These are phyloP conservation scores for Penicillium psychrosexuale DNA, from an alignment of 2,329 filamentous ascomycete species.

Conservation along the genomic window DNA sequence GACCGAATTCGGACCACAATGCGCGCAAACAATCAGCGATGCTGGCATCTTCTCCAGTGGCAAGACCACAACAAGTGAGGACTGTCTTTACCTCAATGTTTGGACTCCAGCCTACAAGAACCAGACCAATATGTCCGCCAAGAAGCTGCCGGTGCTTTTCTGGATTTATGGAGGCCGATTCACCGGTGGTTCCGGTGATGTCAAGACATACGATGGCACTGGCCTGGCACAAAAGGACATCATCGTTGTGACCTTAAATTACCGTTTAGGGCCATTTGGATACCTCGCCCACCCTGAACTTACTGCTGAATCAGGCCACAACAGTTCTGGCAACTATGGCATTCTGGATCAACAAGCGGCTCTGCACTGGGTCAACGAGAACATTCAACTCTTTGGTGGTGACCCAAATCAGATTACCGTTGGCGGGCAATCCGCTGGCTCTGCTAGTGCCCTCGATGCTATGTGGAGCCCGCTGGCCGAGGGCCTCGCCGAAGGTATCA, in stretches of 20 bases:
- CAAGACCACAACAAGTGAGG: conserved; percentile 29
- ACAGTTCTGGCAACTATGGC: conserved; percentile 34
- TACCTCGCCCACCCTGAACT: conserved; percentile 21
- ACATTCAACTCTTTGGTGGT: conserved; percentile 34
- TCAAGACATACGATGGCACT: conserved; percentile 15
- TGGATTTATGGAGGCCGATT: conserved; percentile 15
- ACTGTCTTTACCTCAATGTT: conserved; percentile 37
- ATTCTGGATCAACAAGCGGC: conserved; percentile 30
- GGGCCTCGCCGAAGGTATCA: conserved; percentile 11
- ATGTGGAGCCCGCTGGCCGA: conserved; percentile 10
- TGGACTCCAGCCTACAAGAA: conserved; percentile 27
- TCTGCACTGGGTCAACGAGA: conserved; percentile 31
- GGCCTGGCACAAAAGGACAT: conserved; percentile 17
- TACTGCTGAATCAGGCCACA: conserved; percentile 10
- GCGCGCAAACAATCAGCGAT: not conserved
- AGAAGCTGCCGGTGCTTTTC: conserved; percentile 30
- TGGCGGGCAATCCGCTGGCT: conserved; percentile 20
- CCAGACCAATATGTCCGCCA: conserved; percentile 14
- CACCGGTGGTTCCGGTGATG: conserved; percentile 8
- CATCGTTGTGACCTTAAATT: conserved; percentile 22
- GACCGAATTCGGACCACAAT: no score
- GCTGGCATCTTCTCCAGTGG: conserved; percentile 22
- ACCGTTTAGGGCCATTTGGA: conserved; percentile 19
- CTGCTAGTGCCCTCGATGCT: conserved; percentile 12
- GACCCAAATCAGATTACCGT: conserved; percentile 30